Evolutionary conservation across 1,139 yeast species (phyloP), one percentile per base, ranked within the genome.

Genomic region (Nadsonia starkeyi-henricii): DNA sequence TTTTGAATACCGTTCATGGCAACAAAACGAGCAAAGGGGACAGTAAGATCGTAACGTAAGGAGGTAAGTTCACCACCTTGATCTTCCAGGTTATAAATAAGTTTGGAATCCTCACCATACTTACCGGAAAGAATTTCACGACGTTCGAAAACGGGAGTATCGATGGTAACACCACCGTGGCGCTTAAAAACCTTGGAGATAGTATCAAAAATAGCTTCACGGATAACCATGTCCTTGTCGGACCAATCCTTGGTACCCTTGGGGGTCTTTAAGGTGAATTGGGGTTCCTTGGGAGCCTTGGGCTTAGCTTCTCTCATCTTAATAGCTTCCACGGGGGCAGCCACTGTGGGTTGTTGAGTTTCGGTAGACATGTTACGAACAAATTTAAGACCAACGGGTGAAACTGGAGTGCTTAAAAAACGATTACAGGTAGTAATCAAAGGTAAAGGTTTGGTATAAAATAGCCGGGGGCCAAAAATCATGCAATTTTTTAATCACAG

Each of bases 31-130:
- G 98, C 98, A 69, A 91, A 91, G 49, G 98, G 98, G 44, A 91
- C 98, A 0, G 98, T 91, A 65, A 91, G 75, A 66, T 91, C 98
- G 64, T 91, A 91, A 67, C 98, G 79, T 62, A 91, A 74, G 18
- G 96, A 88, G 26, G 96, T 85, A 58, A 91, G 70, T 67, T 91
- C 98, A 58, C 98, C 98, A 61, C 98, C 98, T 71, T 91, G 98
- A 65, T 91, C 98, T 67, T 91, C 94, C 61, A 91, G 75, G 65
- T 91, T 89, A 67, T 91, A 91, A 60, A 91, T 91, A 59, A 91
- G 74, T 68, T 91, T 91, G 43, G 96, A 88, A 64, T 91, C 98
- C 68, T 91, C 98, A 63, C 98, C 98, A 65, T 91, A 91, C 66
- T 91, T 91, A 43, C 98, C 98, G 26, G 97, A 81, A 54, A 91